A percentile compares a stretch with the other conserved stretches of the same genome.
Evolutionary conservation across 1,284 basidiomycete genomes (phyloP).

Genomic region (Ganoderma meredithae): DNA sequence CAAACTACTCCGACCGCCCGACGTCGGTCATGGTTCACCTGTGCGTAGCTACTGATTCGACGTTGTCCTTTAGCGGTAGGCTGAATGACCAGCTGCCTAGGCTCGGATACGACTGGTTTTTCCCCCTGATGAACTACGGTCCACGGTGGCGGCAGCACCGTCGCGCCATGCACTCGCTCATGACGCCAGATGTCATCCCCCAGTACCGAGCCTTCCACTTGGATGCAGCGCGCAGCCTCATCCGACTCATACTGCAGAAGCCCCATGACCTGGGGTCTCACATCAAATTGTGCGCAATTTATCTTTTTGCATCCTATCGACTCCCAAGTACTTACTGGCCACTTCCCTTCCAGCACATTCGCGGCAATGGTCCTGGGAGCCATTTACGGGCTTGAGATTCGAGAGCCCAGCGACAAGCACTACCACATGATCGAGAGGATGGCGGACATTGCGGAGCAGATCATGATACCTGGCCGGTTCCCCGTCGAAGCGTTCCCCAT

Average conservation of each 20-base stretch:
- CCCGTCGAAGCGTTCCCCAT: conserved; percentile 27
- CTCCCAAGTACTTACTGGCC: no score
- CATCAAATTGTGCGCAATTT: conserved; percentile 24
- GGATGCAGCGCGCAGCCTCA: conserved; percentile 8
- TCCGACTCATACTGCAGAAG: conserved; percentile 18
- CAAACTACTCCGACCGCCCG: conserved; percentile 74
- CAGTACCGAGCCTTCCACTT: conserved; percentile 18
- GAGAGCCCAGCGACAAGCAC: conserved; percentile 34
- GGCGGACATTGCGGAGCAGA: conserved; percentile 23
- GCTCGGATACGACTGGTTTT: conserved; percentile 26
- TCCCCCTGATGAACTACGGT: conserved; percentile 27
- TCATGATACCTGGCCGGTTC: conserved; percentile 27
- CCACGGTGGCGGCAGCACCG: conserved; percentile 26
- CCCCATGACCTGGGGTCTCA: conserved; percentile 22
- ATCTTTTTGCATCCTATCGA: background rate
- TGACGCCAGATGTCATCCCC: conserved; percentile 13
- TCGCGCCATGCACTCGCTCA: conserved; percentile 21
- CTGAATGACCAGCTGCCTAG: background rate
- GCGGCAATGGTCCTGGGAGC: conserved; percentile 41
- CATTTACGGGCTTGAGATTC: conserved; percentile 42
- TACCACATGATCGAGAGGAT: conserved; percentile 22
- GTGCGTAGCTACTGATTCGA: background rate
- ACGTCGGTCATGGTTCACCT: conserved; percentile 27
- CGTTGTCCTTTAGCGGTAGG: background rate
- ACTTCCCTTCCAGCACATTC: no score